These are phyloP conservation scores for Gossypium lobatum DNA, from an alignment of 441 rosid genomes.

Conservation along the genomic window DNA sequence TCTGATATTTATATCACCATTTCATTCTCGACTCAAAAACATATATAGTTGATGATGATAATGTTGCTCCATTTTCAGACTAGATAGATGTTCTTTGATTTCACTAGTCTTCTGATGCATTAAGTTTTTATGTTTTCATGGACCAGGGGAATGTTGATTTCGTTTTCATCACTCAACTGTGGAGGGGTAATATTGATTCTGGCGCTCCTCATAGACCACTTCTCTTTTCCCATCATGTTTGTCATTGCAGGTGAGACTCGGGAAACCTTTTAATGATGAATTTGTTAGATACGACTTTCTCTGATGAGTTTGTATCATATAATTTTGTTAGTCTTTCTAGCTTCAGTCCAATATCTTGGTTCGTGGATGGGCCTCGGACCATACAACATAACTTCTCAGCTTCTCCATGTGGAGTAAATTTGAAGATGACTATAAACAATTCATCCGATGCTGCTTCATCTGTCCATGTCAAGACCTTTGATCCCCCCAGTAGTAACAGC, in stretches of 20 bases:
- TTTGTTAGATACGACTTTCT: neutral
- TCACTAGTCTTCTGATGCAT: conserved; percentile 4
- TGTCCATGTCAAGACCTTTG: conserved; percentile 46
- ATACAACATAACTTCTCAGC: conserved; percentile 55
- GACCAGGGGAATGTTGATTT: conserved; percentile 73
- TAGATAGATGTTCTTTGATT: neutral
- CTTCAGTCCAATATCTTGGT: conserved; percentile 68
- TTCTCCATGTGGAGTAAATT: conserved; percentile 57
- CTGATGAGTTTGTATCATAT: conserved; percentile 1
- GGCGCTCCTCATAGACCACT: conserved; percentile 36
- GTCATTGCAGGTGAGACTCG: conserved; percentile 65
- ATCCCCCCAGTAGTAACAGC: conserved; percentile 24
- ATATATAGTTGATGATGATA: neutral
- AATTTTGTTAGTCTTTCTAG: conserved; percentile 39
- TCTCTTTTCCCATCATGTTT: conserved; percentile 71
- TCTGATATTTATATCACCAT: neutral
- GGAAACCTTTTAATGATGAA: neutral
- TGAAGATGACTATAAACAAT: conserved; percentile 73
- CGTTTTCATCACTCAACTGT: conserved; percentile 51
- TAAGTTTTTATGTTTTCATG: conserved; percentile 16
- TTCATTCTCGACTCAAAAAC: conserved; percentile 5
- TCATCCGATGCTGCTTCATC: conserved; percentile 45
- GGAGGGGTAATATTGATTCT: conserved; percentile 28
- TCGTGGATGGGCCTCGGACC: conserved; percentile 56
- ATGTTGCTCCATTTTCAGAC: neutral